A percentile compares a stretch with the other conserved stretches of the same genome.
Evolutionary conservation across 805 yeast species (phyloP).

Genomic region (Cyberlindnera mycetangii): DNA sequence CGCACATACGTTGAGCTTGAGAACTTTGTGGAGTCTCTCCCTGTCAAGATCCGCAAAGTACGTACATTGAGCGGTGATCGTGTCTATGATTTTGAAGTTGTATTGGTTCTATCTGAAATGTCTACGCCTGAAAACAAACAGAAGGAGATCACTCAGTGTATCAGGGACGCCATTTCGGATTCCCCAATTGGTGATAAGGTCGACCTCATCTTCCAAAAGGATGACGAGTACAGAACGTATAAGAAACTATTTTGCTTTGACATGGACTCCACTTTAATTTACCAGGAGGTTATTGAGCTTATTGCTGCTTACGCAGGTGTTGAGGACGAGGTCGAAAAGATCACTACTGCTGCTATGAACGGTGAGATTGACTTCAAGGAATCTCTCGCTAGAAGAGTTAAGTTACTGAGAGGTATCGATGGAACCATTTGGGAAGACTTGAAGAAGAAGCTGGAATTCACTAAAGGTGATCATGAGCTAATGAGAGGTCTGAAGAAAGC

Average conservation of each 20-base stretch:
- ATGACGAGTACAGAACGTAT: conserved; percentile 31
- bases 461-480: conserved; percentile 83
- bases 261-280: conserved; percentile 95
- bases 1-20: conserved; percentile 25
- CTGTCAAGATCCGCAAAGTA: conserved; percentile 30
- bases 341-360: conserved; percentile 94
- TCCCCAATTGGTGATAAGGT: conserved; percentile 27
- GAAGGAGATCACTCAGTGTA: conserved; percentile 12
- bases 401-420: conserved; percentile 77
- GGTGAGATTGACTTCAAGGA: conserved; percentile 91
- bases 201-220: conserved; percentile 43
- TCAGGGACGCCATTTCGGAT: conserved; percentile 15
- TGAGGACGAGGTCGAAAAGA: conserved; percentile 79
- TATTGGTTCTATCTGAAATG: conserved; percentile 18
- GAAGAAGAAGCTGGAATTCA: conserved; percentile 62
- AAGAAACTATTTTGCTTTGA: conserved; percentile 79
- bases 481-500: conserved; percentile 54
- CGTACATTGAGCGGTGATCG: conserved; percentile 32
- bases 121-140: conserved; percentile 17
- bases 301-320: conserved; percentile 94
- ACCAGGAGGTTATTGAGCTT: conserved; percentile 94
- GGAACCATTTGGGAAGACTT: conserved; percentile 77
- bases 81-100: conserved; percentile 37
- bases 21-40: conserved; percentile 28
- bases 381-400: conserved; percentile 72